Conservation (phyloP, 371 early-diverging fungal genomes). For the Choanephora cucurbitarum region DNA sequence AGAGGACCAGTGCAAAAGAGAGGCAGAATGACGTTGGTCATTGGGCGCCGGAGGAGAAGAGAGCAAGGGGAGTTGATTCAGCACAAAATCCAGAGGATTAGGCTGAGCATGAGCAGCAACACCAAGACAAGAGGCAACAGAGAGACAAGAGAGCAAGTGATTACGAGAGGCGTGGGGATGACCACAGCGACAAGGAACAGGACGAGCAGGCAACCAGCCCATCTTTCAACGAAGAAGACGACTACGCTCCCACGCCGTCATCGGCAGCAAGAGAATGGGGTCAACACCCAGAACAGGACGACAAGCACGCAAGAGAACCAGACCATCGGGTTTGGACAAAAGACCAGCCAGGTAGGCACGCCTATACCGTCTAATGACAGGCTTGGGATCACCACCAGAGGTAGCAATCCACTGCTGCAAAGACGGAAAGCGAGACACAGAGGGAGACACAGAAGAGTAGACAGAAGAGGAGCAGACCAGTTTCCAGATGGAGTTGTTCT, state of each 20-base stretch:
- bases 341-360: background rate
- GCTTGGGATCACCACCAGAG: background rate
- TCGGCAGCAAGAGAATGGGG: constrained; percentile 5
- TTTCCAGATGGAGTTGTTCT: background rate
- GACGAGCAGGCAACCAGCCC: constrained; percentile 12
- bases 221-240: constrained; percentile 12
- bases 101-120: too few relatives aligned
- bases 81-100: background rate
- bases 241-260: background rate
- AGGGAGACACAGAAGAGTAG: background rate
- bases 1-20: background rate
- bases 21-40: background rate
- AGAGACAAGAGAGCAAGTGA: background rate
- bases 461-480: background rate
- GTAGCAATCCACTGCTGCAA: background rate
- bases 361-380: background rate
- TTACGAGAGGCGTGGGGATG: background rate
- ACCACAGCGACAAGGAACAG: constrained; percentile 4
- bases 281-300: constrained; percentile 6
- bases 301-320: constrained; percentile 2
- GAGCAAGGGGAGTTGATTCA: background rate
- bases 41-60: background rate
- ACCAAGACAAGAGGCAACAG: too few relatives aligned
- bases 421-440: background rate
- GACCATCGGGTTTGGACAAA: background rate